phyloP scores from a whole-genome alignment of 441 rosid genomes.

The Melastoma candidum region DNA sequence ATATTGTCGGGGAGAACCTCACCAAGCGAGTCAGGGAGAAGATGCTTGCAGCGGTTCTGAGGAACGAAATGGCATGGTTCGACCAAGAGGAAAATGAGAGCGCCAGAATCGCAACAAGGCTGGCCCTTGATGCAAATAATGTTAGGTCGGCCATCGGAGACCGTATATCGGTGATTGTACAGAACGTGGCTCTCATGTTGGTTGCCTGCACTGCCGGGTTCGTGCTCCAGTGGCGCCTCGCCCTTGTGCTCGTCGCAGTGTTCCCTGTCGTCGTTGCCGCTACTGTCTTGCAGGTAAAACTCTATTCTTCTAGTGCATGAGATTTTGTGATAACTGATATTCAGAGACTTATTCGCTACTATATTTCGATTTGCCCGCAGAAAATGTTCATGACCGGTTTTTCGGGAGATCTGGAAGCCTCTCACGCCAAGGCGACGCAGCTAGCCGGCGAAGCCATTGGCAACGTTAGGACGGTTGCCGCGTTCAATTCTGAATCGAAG shows the following conservation, averaged over 20 bases:
- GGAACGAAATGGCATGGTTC: conserved; percentile 98
- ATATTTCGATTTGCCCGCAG: conserved; percentile 32
- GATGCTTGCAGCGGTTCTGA: conserved; percentile 84
- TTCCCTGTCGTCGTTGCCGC: conserved; percentile 97
- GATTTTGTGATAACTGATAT: background rate
- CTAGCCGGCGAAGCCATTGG: conserved; percentile 98
- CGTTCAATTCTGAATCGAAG: conserved; percentile 85
- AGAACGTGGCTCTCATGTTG: conserved; percentile 84
- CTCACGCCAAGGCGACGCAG: conserved; percentile 93
- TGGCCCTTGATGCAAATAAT: conserved; percentile 93
- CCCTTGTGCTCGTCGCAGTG: conserved; percentile 88
- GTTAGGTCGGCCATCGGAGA: conserved; percentile 96
- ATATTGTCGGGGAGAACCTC: conserved; percentile 92
- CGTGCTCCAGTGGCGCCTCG: conserved; percentile 97
- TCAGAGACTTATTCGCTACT: background rate
- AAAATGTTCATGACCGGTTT: conserved; percentile 99
- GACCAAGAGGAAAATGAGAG: conserved; percentile 98
- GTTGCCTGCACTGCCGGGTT: conserved; percentile 97
- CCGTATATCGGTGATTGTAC: conserved; percentile 85
- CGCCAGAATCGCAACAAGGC: conserved; percentile 79
- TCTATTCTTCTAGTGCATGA: conserved; percentile 20
- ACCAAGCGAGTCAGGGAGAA: conserved; percentile 95
- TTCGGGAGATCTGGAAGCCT: conserved; percentile 92
- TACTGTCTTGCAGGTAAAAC: conserved; percentile 82
- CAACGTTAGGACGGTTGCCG: conserved; percentile 92